Evolutionary conservation across 2,329 filamentous ascomycete genomes (phyloP), one percentile per base, ranked within the genome.

Genomic region (Pseudopyrenochaeta lycopersici): DNA sequence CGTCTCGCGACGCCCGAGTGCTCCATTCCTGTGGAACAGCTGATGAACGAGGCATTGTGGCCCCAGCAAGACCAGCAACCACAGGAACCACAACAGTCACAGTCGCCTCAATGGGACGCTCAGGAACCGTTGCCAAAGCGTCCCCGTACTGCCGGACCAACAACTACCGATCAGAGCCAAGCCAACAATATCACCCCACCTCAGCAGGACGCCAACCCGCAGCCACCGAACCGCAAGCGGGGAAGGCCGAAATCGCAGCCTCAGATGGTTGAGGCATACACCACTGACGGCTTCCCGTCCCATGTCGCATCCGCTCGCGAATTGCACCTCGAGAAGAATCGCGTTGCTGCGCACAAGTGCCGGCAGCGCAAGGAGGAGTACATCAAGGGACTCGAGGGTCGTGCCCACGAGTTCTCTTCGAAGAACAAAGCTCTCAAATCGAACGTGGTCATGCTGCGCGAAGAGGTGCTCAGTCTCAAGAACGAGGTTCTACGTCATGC

Each of bases 311-410:
- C 70, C 3, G 67, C 71, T 39, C 72, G 72, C 46, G 65, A 74
- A 49, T 70, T 67, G 2, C 72, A 75, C 62, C 80, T 91, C 0
- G 87, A 90, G 73, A 84, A 89, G 56, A 92, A 92, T 71, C 82
- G 89, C 9, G 77, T 89, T 2, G 89, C 90, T 0, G 89, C 90
- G 1, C 89, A 86, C 70, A 91, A 91, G 68, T 92, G 89, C 67
- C 84, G 89, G 3, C 84, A 88, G 66, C 90, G 90, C 76, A 86
- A 86, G 74, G 86, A 86, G 72, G 81, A 83, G 55, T 83, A 83
- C 63, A 82, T 81, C 31, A 76, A 80, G 49, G 66, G 77, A n/a
- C n/a, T n/a, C n/a, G n/a, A n/a, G n/a, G n/a, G n/a, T n/a, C n/a
- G n/a, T n/a, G n/a, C n/a, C n/a, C 72, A 78, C 33, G 72, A 76